Evolutionary conservation across 345 rosid genomes (phyloP).

Genomic region (Rhizophora mangle): DNA sequence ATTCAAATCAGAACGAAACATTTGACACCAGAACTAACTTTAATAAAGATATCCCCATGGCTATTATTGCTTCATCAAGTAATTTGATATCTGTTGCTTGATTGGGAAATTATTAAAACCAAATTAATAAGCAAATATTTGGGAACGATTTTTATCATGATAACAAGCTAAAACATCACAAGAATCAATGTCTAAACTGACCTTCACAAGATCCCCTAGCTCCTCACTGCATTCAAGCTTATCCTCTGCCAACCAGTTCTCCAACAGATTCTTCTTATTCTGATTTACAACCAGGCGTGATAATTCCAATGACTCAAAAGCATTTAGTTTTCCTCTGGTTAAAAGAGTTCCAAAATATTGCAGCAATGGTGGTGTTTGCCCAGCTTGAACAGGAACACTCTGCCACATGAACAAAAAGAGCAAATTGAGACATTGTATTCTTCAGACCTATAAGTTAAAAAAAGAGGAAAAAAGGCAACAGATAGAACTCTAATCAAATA

Average conservation of each 20-base stretch:
- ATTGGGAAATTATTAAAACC: no score
- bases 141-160: no score
- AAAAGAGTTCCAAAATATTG: slow-evolving; percentile 98
- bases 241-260: slow-evolving; percentile 98
- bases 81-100: not conserved
- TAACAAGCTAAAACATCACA: not conserved
- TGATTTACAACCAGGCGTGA: slow-evolving; percentile 99
- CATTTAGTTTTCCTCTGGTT: slow-evolving; percentile 92
- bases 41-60: not conserved
- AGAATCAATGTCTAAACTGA: slow-evolving; percentile 25
- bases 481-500: slow-evolving; percentile 8
- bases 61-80: not conserved
- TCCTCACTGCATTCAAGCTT: slow-evolving; percentile 98
- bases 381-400: slow-evolving; percentile 99
- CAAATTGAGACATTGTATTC: not conserved
- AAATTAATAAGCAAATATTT: no score
- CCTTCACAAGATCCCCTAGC: slow-evolving; percentile 99
- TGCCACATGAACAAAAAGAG: slow-evolving; percentile 28
- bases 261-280: slow-evolving; percentile 93
- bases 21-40: not conserved
- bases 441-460: not conserved
- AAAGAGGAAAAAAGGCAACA: not conserved
- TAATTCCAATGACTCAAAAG: slow-evolving; percentile 93
- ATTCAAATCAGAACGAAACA: not conserved
- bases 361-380: slow-evolving; percentile 95